Base-by-base conservation (phyloP, 176 grass and related monocot species). In the Alloteropsis semialata region DNA sequence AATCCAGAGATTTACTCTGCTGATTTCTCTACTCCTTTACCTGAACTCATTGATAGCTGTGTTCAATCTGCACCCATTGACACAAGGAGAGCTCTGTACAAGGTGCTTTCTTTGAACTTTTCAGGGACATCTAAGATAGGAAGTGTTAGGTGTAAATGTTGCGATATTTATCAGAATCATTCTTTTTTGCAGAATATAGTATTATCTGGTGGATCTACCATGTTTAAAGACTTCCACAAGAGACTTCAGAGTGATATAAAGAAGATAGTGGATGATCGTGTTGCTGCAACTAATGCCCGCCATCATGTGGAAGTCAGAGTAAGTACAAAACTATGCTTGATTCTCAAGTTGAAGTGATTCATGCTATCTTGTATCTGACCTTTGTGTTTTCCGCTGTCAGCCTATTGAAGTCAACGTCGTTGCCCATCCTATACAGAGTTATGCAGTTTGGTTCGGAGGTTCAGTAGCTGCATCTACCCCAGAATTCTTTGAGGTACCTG, bases 181-280 rank as follows among this genome's bases (percentile, higher is more conserved):
- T 56, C 44, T 66, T 28, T 28, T 44, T 85, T 70, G 41, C 67
- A 99, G 96, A 99, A 99, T 79, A 90, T 99, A 94, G 93, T 99
- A 72, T 90, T 99, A 83, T 94, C 93, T 84, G 93, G 96, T 82
- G 96, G 96, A 83, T 91, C 89, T 65, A 99, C 93, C 70, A 89
- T 96, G 77, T 99, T 96, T 80, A 99, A 96, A 85, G 93, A 95
- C 53, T 99, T 99, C 83, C 94, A 88, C 84, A 99, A 90, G 87
- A 94, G 93, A 79, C 90, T 99, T 62, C 93, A 99, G 51, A 90
- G 76, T 64, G 88, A 91, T 82, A 83, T 99, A 88, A 99, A 99
- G 89, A 99, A 89, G 80, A 96, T 90, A 85, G 93, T 99, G 67
- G 93, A 99, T 71, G 89, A 94, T 25, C 85, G 96, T 62, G 90